These are phyloP conservation scores for Pseudogymnoascus sp. DNA, from an alignment of 2,329 filamentous ascomycete genomes.

Conservation along the genomic window DNA sequence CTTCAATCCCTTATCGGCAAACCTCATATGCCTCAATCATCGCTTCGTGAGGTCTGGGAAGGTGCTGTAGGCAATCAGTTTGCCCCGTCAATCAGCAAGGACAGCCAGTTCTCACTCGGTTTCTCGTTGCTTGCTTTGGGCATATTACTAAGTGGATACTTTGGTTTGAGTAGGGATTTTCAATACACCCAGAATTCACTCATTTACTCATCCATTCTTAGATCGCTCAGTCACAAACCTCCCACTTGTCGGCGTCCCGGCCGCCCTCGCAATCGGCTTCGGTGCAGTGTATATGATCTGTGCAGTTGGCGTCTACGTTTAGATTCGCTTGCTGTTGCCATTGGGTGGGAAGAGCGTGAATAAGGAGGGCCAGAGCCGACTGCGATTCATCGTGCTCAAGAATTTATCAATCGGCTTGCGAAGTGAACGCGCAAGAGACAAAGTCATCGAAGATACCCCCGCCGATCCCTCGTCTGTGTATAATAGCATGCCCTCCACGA, in stretches of 20 bases:
- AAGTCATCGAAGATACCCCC: constrained; percentile 6
- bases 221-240: constrained; percentile 78
- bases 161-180: constrained; percentile 68
- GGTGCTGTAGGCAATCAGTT: constrained; percentile 84
- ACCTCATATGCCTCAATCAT: constrained; percentile 38
- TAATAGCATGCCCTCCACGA: constrained; percentile 8
- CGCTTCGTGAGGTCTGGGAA: constrained; percentile 87
- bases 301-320: constrained; percentile 97
- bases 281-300: constrained; percentile 98
- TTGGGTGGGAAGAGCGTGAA: not conserved
- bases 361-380: not conserved
- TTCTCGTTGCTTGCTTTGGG: constrained; percentile 69
- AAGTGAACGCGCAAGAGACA: constrained; percentile 6
- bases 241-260: constrained; percentile 72
- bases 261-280: constrained; percentile 81
- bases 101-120: constrained; percentile 74
- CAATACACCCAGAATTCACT: not conserved
- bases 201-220: constrained; percentile 37
- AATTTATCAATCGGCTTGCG: constrained; percentile 2
- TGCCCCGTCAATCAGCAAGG: constrained; percentile 71
- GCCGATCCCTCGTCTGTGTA: not conserved
- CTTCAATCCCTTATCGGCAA: not conserved
- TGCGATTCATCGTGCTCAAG: not conserved
- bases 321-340: constrained; percentile 18
- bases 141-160: constrained; percentile 67